These are phyloP conservation scores for Nicotiana noctiflora DNA, from an alignment of 257 asterid species.

Conservation along the genomic window DNA sequence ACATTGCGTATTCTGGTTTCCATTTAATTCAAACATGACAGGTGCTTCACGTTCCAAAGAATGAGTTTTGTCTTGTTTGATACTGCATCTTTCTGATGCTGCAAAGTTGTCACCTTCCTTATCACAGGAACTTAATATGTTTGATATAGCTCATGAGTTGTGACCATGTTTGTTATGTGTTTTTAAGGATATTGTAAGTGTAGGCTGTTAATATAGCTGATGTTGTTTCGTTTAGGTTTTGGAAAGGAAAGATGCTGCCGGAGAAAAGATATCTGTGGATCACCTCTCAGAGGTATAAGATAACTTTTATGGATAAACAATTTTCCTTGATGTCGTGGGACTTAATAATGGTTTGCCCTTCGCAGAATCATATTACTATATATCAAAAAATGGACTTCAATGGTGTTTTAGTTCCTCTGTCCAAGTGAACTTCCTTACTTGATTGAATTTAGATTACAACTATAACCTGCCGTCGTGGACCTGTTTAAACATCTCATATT, in stretches of 20 bases:
- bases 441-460: not conserved
- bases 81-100: not conserved
- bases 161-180: not conserved
- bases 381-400: not conserved
- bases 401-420: not conserved
- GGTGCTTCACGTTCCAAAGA: not conserved
- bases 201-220: not conserved
- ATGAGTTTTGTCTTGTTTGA: not conserved
- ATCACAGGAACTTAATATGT: not conserved
- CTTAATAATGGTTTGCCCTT: not conserved
- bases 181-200: not conserved
- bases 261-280: conserved; percentile 43
- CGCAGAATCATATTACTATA: not conserved
- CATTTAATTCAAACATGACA: not conserved
- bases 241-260: conserved; percentile 48
- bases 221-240: conserved; percentile 41
- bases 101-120: not conserved
- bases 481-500: not conserved
- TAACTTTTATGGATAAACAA: not conserved
- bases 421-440: not conserved
- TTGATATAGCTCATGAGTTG: not conserved
- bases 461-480: not conserved
- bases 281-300: conserved; percentile 56
- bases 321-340: not conserved
- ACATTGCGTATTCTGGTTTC: not conserved